Base-by-base conservation (phyloP, 202 grass and related monocot genomes). In the Zizania palustris region DNA sequence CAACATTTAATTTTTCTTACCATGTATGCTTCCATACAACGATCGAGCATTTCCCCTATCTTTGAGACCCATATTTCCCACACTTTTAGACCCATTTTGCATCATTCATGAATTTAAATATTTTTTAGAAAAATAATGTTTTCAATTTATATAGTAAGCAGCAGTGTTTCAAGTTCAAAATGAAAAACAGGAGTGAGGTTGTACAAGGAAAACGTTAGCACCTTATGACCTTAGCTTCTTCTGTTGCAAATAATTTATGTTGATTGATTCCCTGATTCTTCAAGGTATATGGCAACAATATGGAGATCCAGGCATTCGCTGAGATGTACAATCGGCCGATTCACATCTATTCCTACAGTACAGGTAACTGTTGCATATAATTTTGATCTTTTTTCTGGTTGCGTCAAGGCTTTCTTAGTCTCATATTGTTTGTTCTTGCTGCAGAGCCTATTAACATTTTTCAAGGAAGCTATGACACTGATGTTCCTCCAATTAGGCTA, bases 391-490 rank as follows among this genome's bases (percentile, higher is more conserved):
- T 45, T 38, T 5, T 61, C 11, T 51, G 14, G 11, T 70, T 44
- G 3, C 54, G 56, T 61, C 15, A 22, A 5, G 4, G 77, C 8
- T 66, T 38, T 80, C 59, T 43, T 57, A 82, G 8, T 65, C 42
- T 71, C 49, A 78, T 71, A 11, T 77, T 46, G 9, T 86, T 80
- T 71, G 12, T 22, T 83, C 60, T 79, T 65, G 60, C 39, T 82
- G 83, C 96, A 99, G 96, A 99, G 20, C 92, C 96, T 62, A 93
- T 99, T 83, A 99, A 99, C 72, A 99, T 99, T 82, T 99, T 96
- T 87, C 96, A 99, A 74, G 92, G 96, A 86, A 99, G 75, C 66
- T 99, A 99, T 85, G 63, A 89, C 48, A 99, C 96, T 57, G 96
- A 99, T n/a, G 70, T 85, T 74, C 96, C 96, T 75, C 92, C 92